Evolutionary conservation across 129 eudicot genomes (phyloP).

Genomic region (Escallonia herrerae): DNA sequence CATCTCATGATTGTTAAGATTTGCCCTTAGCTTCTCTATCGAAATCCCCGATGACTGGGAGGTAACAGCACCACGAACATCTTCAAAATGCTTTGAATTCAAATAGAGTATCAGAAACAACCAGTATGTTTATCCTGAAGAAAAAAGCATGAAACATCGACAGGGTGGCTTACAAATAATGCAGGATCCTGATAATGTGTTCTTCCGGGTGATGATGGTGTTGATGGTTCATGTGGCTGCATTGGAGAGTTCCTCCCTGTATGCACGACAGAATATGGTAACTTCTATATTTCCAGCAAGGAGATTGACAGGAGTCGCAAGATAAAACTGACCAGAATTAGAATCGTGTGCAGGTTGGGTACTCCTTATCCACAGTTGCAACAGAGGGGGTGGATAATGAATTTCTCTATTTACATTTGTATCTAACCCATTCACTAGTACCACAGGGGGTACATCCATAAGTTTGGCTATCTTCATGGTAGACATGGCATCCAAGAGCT

Average conservation of each 20-base stretch:
- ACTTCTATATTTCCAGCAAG: neutral
- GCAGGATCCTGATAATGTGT: slow-evolving; percentile 33
- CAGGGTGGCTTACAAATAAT: slow-evolving; percentile 39
- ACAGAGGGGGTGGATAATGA: slow-evolving; percentile 58
- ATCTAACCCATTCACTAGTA: slow-evolving; percentile 44
- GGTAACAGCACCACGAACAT: slow-evolving; percentile 32
- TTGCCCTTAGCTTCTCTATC: slow-evolving; percentile 33
- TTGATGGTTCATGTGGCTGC: slow-evolving; percentile 67
- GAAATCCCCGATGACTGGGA: slow-evolving; percentile 36
- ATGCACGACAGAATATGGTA: slow-evolving; percentile 11
- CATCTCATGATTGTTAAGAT: slow-evolving; percentile 17
- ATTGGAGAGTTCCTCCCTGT: slow-evolving; percentile 51
- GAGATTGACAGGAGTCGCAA: slow-evolving; percentile 1
- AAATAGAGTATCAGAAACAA: slow-evolving; percentile 18
- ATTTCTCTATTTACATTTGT: slow-evolving; percentile 32
- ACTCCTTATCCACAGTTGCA: slow-evolving; percentile 54
- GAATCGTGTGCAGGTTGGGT: slow-evolving; percentile 65
- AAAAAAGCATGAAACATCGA: slow-evolving; percentile 5
- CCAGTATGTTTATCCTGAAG: neutral
- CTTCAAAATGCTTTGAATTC: slow-evolving; percentile 45
- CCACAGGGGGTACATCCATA: slow-evolving; percentile 75
- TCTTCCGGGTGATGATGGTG: slow-evolving; percentile 47
- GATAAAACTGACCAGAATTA: slow-evolving; percentile 57
- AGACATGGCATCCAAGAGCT: slow-evolving; percentile 29
- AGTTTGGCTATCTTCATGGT: slow-evolving; percentile 47